Evolutionary conservation across 2,329 filamentous ascomycete genomes (phyloP), one percentile per base, ranked within the genome.

Genomic region (Xylaria sp.): DNA sequence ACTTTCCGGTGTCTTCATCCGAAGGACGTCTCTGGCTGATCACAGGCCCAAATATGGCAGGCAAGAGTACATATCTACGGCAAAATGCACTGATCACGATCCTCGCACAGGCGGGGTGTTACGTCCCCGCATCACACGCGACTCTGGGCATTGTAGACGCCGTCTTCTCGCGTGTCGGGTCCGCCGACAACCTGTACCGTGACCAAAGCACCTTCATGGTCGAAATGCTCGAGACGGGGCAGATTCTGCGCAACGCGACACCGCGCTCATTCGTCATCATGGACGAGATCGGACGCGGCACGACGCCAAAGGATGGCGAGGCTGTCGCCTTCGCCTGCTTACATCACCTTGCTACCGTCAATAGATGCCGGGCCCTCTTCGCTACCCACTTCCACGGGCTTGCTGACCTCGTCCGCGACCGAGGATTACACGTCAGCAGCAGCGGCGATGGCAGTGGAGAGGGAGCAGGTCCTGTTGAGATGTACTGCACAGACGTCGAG

Each of bases 181-280:
- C 93, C 0, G 95, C 94, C 1, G 96, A 99, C 76, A 94, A 97
- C 74, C 83, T 99, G n/a, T 97, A 91, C 79, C 87, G 88, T 53
- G 91, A 97, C 79, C 94, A 98, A 77, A 97, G 92, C 56, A 99
- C 96, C 0, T 99, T 99, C 78, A 98, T 99, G 95, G 92, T 98
- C 1, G 95, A 99, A 79, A 99, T 99, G 95, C 84, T 97, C 2
- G 95, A 99, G 78, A 97, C 95, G 19, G 94, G 94, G 1, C 85
- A 90, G 25, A 99, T 99, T 56, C 83, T 99, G 55, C 91, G 90
- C 64, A 84, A 91, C 68, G 94, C 95, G 0, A 98, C 94, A 0
- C 79, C 88, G 1, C 85, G 89, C 23, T 95, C 91, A 0, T 96
- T 99, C 71, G 94, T 95, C 64, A 94, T 99, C 76, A 98, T 99